Base-by-base conservation (phyloP, 2,329 filamentous ascomycete genomes). In the Dactylellina leptospora region DNA sequence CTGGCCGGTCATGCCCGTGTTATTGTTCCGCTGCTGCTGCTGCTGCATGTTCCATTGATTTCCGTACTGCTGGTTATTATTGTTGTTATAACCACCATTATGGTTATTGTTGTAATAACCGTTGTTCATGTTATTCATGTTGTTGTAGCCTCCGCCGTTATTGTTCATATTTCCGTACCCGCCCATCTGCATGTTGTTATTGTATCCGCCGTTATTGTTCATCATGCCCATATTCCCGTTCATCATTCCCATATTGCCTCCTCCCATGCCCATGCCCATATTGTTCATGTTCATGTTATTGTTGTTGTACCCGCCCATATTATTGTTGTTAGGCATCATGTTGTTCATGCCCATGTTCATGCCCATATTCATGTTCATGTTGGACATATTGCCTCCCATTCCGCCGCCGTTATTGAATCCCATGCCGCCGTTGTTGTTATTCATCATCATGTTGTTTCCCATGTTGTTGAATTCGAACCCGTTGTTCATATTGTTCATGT, bases 271-370 rank as follows among this genome's bases (percentile, higher is more conserved):
- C 76, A 79, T 79, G 30, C 76, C 75, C 55, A 78, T 79, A 74
- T 78, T 80, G 30, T 73, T 76, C 74, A 80, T 80, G 38, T 75
- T 75, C 54, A 78, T 76, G 78, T 73, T 75, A 18, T 75, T 76
- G 78, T 74, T 74, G 22, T 75, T 74, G 47, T 74, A 74, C 33
- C 73, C 59, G 16, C 44, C 45, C 47, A 42, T 47, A 50, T 61
- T 40, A 11, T n/a, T 59, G 59, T 71, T 42, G 44, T 72, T 68
- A 62, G 63, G 73, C 20, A 44, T 76, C 76, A 79, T 79, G 27
- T 75, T 75, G 53, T 78, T 79, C 75, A 79, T 81, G 33, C 74
- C 76, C 75, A 80, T 80, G 78, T 48, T 48, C 44, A 79, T 79
- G 28, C 78, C 79, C 78, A 80, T 78, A 16, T 74, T 74, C 30